Evolutionary conservation across 2,329 filamentous ascomycete genomes (phyloP), one percentile per base, ranked within the genome.

Genomic region (Paecilomyces variotii): DNA sequence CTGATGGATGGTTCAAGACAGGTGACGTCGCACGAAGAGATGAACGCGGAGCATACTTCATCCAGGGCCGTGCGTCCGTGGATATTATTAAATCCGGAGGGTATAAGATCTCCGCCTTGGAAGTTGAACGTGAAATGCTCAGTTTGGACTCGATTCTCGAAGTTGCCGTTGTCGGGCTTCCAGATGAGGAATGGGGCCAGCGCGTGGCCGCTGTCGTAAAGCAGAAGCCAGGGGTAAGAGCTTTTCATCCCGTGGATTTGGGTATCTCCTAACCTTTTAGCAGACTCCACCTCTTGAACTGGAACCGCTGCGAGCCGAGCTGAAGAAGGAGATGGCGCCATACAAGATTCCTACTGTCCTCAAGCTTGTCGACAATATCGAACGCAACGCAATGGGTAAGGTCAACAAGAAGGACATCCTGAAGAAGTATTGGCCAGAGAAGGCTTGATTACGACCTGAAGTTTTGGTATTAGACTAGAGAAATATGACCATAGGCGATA

Each of bases 281-380:
- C 28, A 68, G 67, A 62, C 64, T 19, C 34, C 53, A 25, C 39
- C 59, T 0, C 54, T 69, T 14, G 62, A 74, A 3, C 61, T 76
- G 4, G 62, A 64, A 12, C 54, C 61, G 3, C 67, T 76, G 9
- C 73, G 74, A 4, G 57, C 67, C 4, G 59, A 69, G 12, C 78
- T 96, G 65, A 90, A 88, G 74, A 83, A 84, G 54, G 78, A 83
- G 34, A 75, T 97, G 63, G 94, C 88, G 2, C 85, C 83, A 62
- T 97, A 97, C 76, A 97, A 99, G 81, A 92, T 97, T 58, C 94
- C 94, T 0, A 91, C 94, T 70, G 86, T 96, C 60, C 78, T 97
- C 74, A 87, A 85, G 71, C 77, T 95, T 4, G 90, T 97, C 19
- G 86, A 90, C 53, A 76, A 84, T 45, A 91, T 96, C 61, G 88